Percentiles rank a stretch among this genome's conserved stretches.
phyloP scores from a whole-genome alignment of 2,329 filamentous ascomycete genomes.

The Dactylonectria macrodidyma region DNA sequence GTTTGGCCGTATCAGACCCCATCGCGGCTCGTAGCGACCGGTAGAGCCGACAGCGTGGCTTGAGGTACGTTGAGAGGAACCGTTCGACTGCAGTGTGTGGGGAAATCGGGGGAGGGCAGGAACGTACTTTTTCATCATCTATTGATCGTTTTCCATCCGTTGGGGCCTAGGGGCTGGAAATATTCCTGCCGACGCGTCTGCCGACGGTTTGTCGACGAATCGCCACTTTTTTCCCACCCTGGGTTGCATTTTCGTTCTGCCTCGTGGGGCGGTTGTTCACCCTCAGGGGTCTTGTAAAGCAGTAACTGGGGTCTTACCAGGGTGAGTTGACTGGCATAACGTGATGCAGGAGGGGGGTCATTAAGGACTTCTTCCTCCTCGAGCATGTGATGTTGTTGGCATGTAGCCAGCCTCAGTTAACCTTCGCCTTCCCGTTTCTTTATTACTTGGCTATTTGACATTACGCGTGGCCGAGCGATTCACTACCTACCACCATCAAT shows the following conservation, averaged over 20 bases:
- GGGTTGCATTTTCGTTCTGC: background rate
- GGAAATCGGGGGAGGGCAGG: background rate
- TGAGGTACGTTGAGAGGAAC: background rate
- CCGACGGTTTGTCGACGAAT: background rate
- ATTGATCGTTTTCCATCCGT: background rate
- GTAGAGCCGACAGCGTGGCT: background rate
- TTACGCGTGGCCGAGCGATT: background rate
- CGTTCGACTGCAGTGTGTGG: background rate
- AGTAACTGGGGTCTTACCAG: background rate
- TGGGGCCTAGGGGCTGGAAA: background rate
- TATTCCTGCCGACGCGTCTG: background rate
- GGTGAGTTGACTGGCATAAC: background rate
- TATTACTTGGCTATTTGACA: background rate
- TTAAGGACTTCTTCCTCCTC: background rate
- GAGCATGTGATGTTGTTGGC: background rate
- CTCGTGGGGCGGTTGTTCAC: background rate
- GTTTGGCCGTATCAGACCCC: constrained; percentile 20
- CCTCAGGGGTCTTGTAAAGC: background rate
- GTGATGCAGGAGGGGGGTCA: background rate
- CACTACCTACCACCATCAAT: background rate
- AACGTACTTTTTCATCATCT: background rate
- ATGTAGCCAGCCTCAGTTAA: background rate
- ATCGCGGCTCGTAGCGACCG: constrained; percentile 8
- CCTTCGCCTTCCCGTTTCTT: background rate
- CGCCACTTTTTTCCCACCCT: background rate